Percentiles rank a stretch among this genome's conserved stretches.
Evolutionary conservation across 202 grass and related monocot genomes (phyloP).

Genomic region (Elaeis oleifera): DNA sequence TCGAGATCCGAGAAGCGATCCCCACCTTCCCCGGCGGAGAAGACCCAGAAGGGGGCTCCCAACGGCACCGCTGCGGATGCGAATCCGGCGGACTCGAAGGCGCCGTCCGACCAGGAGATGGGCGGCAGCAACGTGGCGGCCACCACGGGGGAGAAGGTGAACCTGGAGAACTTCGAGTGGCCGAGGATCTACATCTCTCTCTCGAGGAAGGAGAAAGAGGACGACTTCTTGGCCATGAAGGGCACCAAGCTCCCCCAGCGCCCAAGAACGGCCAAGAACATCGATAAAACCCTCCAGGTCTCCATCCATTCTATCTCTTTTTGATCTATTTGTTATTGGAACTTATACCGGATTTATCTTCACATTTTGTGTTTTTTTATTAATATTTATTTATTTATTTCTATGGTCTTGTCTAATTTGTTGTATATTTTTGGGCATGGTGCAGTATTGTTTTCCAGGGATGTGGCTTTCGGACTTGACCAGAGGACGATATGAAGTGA

Average conservation of each 20-base stretch:
- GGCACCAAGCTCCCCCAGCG: slow-evolving; percentile 89
- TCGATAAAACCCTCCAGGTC: slow-evolving; percentile 79
- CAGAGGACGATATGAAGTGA: slow-evolving; percentile 11
- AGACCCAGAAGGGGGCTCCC: slow-evolving; percentile 21
- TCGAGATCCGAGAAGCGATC: slow-evolving; percentile 17
- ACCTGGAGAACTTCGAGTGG: slow-evolving; percentile 45
- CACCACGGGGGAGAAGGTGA: slow-evolving; percentile 33
- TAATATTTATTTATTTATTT: too few species aligned
- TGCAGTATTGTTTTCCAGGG: slow-evolving; percentile 22
- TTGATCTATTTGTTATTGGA: too few species aligned
- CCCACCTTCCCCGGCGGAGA: slow-evolving; percentile 36
- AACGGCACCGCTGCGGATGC: slow-evolving; percentile 22
- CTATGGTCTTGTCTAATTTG: too few species aligned
- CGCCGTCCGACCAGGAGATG: not conserved
- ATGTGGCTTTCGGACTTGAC: slow-evolving; percentile 24
- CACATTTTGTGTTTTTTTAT: too few species aligned
- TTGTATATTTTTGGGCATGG: not conserved
- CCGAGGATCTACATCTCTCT: slow-evolving; percentile 84
- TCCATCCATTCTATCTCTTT: slow-evolving; percentile 1
- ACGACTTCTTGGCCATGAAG: slow-evolving; percentile 83
- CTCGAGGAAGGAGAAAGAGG: slow-evolving; percentile 89
- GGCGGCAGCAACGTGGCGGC: slow-evolving; percentile 2
- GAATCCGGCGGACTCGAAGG: not conserved
- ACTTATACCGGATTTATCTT: too few species aligned
- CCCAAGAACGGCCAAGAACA: slow-evolving; percentile 82